phyloP scores from a whole-genome alignment of 768 basidiomycete genomes.

The Chalciporus piperatus region DNA sequence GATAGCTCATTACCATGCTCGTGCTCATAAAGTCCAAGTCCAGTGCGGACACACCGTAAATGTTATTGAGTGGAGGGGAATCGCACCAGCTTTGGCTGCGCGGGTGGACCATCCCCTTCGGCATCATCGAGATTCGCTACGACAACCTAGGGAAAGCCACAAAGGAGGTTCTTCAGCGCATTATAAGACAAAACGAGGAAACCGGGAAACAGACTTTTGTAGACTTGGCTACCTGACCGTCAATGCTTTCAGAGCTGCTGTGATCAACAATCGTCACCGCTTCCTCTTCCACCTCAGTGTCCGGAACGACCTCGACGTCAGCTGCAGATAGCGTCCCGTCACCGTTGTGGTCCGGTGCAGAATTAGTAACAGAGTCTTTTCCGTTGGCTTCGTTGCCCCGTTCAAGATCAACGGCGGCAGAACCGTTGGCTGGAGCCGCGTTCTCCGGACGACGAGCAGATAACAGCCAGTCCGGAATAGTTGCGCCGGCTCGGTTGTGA shows the following conservation, averaged over 20 bases:
- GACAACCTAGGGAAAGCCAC: conserved; percentile 11
- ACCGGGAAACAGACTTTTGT: conserved; percentile 21
- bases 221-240: not conserved
- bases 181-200: not conserved
- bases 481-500: conserved; percentile 27
- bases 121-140: not conserved
- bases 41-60: conserved; percentile 8
- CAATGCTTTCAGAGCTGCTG: not conserved
- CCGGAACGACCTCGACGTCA: not conserved
- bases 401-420: conserved; percentile 19
- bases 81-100: conserved; percentile 25
- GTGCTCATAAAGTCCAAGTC: conserved; percentile 1
- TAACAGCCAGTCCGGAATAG: conserved; percentile 46
- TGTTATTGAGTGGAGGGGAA: conserved; percentile 39
- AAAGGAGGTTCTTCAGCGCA: conserved; percentile 15
- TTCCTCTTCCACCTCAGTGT: not conserved
- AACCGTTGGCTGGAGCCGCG: not conserved
- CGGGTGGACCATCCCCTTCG: not conserved
- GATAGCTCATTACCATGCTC: not conserved
- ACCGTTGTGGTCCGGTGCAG: not conserved
- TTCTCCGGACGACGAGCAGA: conserved; percentile 28
- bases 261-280: not conserved
- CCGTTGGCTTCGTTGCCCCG: conserved; percentile 8
- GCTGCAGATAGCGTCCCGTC: not conserved
- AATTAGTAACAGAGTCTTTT: not conserved